Evolutionary conservation across 225 moss, liverwort and hornwort genomes (phyloP).

Genomic region (Pleurozium schreberi): DNA sequence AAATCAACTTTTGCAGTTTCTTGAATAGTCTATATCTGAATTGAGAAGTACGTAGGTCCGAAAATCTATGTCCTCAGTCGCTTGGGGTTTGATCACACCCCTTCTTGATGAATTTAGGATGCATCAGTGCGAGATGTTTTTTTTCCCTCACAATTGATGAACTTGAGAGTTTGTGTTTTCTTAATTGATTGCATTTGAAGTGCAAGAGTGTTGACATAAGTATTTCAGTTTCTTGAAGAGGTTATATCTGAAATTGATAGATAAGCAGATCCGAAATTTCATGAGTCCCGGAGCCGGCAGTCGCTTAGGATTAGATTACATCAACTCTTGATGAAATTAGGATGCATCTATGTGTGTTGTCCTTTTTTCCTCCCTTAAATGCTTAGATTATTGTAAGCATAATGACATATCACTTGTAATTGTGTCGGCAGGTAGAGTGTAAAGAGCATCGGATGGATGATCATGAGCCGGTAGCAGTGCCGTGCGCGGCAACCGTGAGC

Average conservation of each 20-base stretch:
- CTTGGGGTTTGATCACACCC: background rate
- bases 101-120: background rate
- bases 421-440: background rate
- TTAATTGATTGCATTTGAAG: background rate
- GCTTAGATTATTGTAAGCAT: background rate
- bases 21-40: background rate
- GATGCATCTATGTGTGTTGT: background rate
- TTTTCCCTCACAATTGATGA: background rate
- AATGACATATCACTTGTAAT: background rate
- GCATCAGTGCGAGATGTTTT: background rate
- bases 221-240: background rate
- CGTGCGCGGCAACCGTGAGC: background rate
- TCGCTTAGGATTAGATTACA: background rate
- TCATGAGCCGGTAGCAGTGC: background rate
- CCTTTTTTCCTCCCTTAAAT: background rate
- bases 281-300: background rate
- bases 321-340: background rate
- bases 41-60: background rate
- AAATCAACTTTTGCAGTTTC: background rate
- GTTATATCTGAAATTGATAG: background rate
- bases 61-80: background rate
- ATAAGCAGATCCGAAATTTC: background rate
- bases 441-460: conserved; percentile 19
- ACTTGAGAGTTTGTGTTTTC: background rate
- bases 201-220: background rate